Evolutionary conservation across 2,329 filamentous ascomycete genomes (phyloP).

Genomic region (Cercospora berteroae): DNA sequence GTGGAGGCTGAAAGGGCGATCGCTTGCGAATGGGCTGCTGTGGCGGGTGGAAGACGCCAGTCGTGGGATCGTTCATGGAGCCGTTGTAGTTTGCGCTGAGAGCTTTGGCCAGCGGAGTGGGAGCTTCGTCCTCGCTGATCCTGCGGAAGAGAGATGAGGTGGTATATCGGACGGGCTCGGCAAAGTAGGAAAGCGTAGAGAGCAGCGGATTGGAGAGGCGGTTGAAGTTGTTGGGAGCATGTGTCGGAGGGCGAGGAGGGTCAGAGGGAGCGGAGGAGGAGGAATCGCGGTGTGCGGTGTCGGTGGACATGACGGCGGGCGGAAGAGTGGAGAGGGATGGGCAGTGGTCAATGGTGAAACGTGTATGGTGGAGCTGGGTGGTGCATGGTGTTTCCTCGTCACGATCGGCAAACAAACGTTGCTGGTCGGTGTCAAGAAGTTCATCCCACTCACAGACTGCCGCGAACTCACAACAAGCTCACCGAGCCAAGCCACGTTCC

Average conservation of each 20-base stretch:
- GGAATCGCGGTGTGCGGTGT: slow-evolving; percentile 2
- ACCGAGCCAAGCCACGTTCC: slow-evolving; percentile 2
- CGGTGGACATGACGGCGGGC: slow-evolving; percentile 3
- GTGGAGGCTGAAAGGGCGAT: slow-evolving; percentile 83
- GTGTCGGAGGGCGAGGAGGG: slow-evolving; percentile 11
- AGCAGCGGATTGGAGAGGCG: slow-evolving; percentile 20
- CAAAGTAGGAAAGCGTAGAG: slow-evolving; percentile 46
- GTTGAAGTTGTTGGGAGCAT: slow-evolving; percentile 3
- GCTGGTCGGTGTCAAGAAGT: not conserved
- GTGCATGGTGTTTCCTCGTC: slow-evolving; percentile 1
- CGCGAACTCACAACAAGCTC: not conserved
- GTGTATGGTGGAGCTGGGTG: not conserved
- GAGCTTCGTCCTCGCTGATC: slow-evolving; percentile 46
- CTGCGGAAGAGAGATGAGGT: slow-evolving; percentile 49
- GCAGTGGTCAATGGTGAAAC: not conserved
- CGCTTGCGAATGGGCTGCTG: slow-evolving; percentile 56
- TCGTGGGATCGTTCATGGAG: slow-evolving; percentile 35
- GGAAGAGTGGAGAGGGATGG: not conserved
- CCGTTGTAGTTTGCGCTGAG: slow-evolving; percentile 42
- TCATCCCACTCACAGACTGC: not conserved
- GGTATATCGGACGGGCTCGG: slow-evolving; percentile 51
- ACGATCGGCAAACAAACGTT: not conserved
- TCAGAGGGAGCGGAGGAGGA: not conserved
- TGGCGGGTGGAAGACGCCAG: slow-evolving; percentile 58
- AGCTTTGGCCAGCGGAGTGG: slow-evolving; percentile 38